Evolutionary conservation across 1,284 basidiomycete species (phyloP).

Genomic region (Neotropicomus parvogracilis): DNA sequence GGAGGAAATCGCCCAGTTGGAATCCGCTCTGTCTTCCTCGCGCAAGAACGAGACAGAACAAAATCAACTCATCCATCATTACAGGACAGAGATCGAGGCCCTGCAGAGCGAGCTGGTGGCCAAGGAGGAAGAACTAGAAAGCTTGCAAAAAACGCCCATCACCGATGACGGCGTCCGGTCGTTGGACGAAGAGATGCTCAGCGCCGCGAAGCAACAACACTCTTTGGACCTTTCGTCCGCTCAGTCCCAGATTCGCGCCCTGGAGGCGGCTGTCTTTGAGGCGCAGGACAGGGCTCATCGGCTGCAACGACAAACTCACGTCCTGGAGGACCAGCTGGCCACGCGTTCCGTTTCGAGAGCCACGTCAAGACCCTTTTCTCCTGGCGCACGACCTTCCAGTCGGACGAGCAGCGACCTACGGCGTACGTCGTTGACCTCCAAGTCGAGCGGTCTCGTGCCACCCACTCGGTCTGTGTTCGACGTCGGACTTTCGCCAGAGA

Average conservation of each 20-base stretch:
- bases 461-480: conserved; percentile 56
- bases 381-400: conserved; percentile 46
- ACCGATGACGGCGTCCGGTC: conserved; percentile 39
- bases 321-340: conserved; percentile 61
- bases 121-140: conserved; percentile 64
- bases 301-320: conserved; percentile 64
- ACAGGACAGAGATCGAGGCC: conserved; percentile 63
- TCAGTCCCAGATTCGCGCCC: conserved; percentile 68
- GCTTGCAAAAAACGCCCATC: conserved; percentile 28
- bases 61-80: conserved; percentile 55
- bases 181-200: conserved; percentile 67
- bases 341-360: conserved; percentile 40
- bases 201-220: conserved; percentile 66
- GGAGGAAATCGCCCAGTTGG: conserved; percentile 48
- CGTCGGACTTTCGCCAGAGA: conserved; percentile 67
- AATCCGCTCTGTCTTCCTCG: conserved; percentile 23
- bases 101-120: conserved; percentile 54
- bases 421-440: conserved; percentile 45
- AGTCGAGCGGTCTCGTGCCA: conserved; percentile 37
- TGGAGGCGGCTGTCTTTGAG: conserved; percentile 72
- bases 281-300: conserved; percentile 66
- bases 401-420: conserved; percentile 48
- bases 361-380: conserved; percentile 41
- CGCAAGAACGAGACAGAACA: conserved; percentile 51
- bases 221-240: conserved; percentile 74